A percentile compares a stretch with the other conserved stretches of the same genome.
Conservation (phyloP, 345 rosid genomes). For the Linum lewisii region DNA sequence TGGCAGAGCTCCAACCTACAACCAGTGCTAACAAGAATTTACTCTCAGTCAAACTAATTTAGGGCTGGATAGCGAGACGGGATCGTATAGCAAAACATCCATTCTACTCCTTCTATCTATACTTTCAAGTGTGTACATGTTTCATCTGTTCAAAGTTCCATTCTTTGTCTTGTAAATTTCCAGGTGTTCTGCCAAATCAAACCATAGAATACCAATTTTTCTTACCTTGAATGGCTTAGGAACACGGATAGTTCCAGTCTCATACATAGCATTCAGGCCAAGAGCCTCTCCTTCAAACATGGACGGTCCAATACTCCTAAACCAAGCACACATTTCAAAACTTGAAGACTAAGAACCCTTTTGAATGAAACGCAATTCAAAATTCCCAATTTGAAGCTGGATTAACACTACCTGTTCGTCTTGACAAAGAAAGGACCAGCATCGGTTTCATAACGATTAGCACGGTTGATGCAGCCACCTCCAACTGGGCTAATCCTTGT, state of each 20-base stretch:
- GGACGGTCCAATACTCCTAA: slow-evolving; percentile 70
- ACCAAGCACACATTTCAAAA: slow-evolving; percentile 1
- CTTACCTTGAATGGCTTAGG: slow-evolving; percentile 81
- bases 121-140: too few species aligned
- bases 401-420: slow-evolving; percentile 53
- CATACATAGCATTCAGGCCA: slow-evolving; percentile 81
- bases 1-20: slow-evolving; percentile 67
- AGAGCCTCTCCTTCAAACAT: slow-evolving; percentile 94
- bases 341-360: too few species aligned
- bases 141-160: too few species aligned
- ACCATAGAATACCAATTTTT: slow-evolving; percentile 1
- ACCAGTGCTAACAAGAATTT: slow-evolving; percentile 9
- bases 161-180: too few species aligned
- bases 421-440: slow-evolving; percentile 75
- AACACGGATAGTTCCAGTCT: slow-evolving; percentile 62
- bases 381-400: neutral
- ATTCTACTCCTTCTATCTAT: too few species aligned
- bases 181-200: too few species aligned
- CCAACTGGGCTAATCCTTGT: slow-evolving; percentile 63
- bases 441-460: slow-evolving; percentile 72
- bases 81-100: too few species aligned
- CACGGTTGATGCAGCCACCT: slow-evolving; percentile 89
- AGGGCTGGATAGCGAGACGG: too few species aligned
- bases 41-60: slow-evolving; percentile 4
- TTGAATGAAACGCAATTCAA: neutral